Percentiles rank a stretch among this genome's conserved stretches.
phyloP scores from a whole-genome alignment of 1,284 basidiomycete genomes.

The Jaminaea rosea region DNA sequence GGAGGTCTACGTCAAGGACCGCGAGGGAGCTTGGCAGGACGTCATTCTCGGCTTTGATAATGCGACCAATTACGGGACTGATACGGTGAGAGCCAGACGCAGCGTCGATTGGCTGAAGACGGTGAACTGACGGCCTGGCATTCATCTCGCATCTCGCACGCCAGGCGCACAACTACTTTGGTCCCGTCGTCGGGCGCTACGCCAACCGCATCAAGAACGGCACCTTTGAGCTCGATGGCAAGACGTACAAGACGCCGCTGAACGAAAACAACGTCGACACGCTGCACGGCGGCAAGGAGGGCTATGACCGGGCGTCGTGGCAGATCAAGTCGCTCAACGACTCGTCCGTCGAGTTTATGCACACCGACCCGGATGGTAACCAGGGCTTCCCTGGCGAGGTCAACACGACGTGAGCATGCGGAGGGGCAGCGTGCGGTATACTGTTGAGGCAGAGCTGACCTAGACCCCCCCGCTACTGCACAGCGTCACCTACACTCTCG shows the following conservation, averaged over 20 bases:
- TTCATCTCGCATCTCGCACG: too few species aligned
- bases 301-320: slow-evolving; percentile 34
- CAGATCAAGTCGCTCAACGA: slow-evolving; percentile 14
- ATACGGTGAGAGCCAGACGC: too few species aligned
- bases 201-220: slow-evolving; percentile 43
- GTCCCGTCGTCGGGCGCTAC: slow-evolving; percentile 34
- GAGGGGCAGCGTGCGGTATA: neutral
- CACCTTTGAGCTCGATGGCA: slow-evolving; percentile 28
- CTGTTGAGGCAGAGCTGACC: neutral
- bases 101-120: too few species aligned
- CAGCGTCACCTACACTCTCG: slow-evolving; percentile 19
- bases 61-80: slow-evolving; percentile 36
- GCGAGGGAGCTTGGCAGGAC: slow-evolving; percentile 28
- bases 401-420: slow-evolving; percentile 3
- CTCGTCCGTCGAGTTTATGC: slow-evolving; percentile 21
- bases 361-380: slow-evolving; percentile 31
- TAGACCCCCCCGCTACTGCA: slow-evolving; percentile 29
- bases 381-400: slow-evolving; percentile 38
- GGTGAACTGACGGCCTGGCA: too few species aligned
- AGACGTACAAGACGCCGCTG: slow-evolving; percentile 19
- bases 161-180: slow-evolving; percentile 43
- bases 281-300: slow-evolving; percentile 39
- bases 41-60: slow-evolving; percentile 38
- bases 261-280: slow-evolving; percentile 26
- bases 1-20: slow-evolving; percentile 40